Percentiles rank a stretch among this genome's conserved stretches.
Conservation (phyloP, 345 rosid genomes). For the Punica granatum region DNA sequence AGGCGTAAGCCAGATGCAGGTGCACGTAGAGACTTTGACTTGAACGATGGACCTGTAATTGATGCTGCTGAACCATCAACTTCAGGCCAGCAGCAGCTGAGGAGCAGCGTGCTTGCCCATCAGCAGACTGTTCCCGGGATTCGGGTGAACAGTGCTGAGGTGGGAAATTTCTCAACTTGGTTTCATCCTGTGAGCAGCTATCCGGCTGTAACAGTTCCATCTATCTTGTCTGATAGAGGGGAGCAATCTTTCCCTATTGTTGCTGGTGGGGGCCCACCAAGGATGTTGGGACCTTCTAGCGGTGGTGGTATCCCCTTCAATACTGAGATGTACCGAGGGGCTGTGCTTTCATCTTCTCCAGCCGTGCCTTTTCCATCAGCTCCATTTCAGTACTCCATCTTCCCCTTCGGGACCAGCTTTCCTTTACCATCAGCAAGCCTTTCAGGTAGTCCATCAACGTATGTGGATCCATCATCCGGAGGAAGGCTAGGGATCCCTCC, state of each 20-base stretch:
- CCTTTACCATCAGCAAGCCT: constrained; percentile 49
- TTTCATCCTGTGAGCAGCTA: constrained; percentile 47
- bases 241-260: constrained; percentile 58
- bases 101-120: constrained; percentile 32
- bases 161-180: constrained; percentile 60
- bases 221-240: constrained; percentile 50
- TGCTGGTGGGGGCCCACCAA: constrained; percentile 46
- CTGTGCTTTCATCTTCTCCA: constrained; percentile 70
- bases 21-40: constrained; percentile 60
- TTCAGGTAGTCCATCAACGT: constrained; percentile 63
- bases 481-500: constrained; percentile 58
- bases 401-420: constrained; percentile 54
- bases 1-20: constrained; percentile 28
- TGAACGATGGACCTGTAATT: constrained; percentile 72
- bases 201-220: constrained; percentile 52
- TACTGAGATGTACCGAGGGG: constrained; percentile 54
- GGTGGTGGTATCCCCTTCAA: constrained; percentile 35
- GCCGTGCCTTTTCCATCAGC: constrained; percentile 57
- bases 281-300: constrained; percentile 49
- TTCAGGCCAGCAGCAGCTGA: constrained; percentile 31
- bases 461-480: constrained; percentile 58
- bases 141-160: constrained; percentile 36
- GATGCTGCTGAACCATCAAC: constrained; percentile 54
- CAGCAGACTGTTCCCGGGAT: constrained; percentile 46
- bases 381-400: constrained; percentile 61